phyloP scores from a whole-genome alignment of 177 flowering plant genomes.

The Telopea speciosissima region DNA sequence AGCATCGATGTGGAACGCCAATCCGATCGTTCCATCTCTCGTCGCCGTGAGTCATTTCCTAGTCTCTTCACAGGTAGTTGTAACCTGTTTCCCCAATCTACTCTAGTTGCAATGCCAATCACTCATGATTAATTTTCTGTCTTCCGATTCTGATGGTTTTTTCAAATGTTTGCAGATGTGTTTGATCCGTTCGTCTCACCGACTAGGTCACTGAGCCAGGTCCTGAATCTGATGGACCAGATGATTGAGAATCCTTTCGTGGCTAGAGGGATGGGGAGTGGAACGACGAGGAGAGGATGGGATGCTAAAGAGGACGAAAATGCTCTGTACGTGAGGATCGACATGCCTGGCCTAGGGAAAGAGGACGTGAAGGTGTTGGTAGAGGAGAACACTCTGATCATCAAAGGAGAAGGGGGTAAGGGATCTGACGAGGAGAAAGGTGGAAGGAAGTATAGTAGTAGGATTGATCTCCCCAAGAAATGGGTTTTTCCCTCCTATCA shows the following conservation, averaged over 20 bases:
- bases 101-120: neutral
- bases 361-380: constrained; percentile 54
- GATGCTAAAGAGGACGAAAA: constrained; percentile 51
- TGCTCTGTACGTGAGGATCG: constrained; percentile 40
- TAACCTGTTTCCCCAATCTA: constrained; percentile 1
- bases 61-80: constrained; percentile 43
- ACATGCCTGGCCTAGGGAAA: constrained; percentile 73
- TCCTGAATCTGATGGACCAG: constrained; percentile 59
- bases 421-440: constrained; percentile 40
- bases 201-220: constrained; percentile 46
- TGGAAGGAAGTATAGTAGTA: constrained; percentile 39
- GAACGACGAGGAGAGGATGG: constrained; percentile 43
- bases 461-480: constrained; percentile 51
- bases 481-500: too few species aligned
- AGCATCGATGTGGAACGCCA: constrained; percentile 23
- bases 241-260: constrained; percentile 36
- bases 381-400: constrained; percentile 62
- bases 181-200: constrained; percentile 42
- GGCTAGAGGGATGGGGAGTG: constrained; percentile 32
- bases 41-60: constrained; percentile 20
- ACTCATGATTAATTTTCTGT: neutral
- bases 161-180: constrained; percentile 28
- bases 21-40: constrained; percentile 14
- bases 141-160: neutral
- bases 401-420: constrained; percentile 47